Base-by-base conservation (phyloP, 2,329 filamentous ascomycete genomes). In the Biscogniauxia sp. region DNA sequence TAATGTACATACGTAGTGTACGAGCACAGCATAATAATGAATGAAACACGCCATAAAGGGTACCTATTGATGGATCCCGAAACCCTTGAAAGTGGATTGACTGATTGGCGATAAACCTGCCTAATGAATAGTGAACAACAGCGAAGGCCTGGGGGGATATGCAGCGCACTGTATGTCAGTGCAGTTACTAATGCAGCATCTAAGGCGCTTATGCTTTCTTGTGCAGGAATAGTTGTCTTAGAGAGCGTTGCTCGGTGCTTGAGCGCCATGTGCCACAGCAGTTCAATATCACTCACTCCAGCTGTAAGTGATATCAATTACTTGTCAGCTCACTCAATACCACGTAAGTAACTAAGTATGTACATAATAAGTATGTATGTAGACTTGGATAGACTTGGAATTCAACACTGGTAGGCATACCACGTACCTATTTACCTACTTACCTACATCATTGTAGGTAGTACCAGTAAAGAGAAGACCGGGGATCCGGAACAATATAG, bases 1-100 rank as follows among this genome's bases (percentile, higher is more conserved):
- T 58, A 60, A 58, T 63, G 59, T 32, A 32, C 28, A 60, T 52
- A 32, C 28, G 59, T 52, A 59, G 55, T 61, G 61, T 61, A 64
- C 59, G 59, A 59, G 68, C 64, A 69, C 54, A 63, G 65, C 60
- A 66, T 59, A 70, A 68, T 62, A 66, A 66, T 69, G 67, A 66
- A 66, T 65, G 65, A 69, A 71, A 70, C 69, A 58, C 56, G 51
- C 64, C 60, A 67, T 69, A 61, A 59, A 45, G 37, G 7, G 37
- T n/a, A n/a, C n/a, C n/a, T 13, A 45, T 45, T 13, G 37, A 45
- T 45, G 37, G 37, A n/a, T 45, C 37, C 37, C 37, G 37, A 17
- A 17, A 45, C 15, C 37, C 37, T 45, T 45, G 37, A n/a, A 45
- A 45, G 37, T 45, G 37, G 37, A 45, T 45, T 45, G 5, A 45